Evolutionary conservation across 805 yeast species (phyloP).

Genomic region (Cyberlindnera americana): DNA sequence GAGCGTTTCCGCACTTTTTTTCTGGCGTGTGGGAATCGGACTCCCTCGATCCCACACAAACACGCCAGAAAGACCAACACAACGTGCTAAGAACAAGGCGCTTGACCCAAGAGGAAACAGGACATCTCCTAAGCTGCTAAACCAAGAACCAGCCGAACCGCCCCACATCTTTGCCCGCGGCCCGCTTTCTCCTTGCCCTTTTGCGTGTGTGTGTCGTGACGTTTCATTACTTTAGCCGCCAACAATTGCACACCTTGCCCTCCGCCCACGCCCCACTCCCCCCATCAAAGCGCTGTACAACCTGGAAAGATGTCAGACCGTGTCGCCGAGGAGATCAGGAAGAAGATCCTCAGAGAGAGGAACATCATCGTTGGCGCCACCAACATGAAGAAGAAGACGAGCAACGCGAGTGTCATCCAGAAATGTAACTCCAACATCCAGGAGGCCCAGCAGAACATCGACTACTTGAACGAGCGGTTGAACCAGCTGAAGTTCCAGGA

Average conservation of each 20-base stretch:
- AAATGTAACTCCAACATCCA: slow-evolving; percentile 86
- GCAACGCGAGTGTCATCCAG: slow-evolving; percentile 79
- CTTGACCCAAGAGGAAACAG: too few relatives aligned
- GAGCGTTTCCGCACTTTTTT: background rate
- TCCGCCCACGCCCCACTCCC: background rate
- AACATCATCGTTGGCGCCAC: slow-evolving; percentile 88
- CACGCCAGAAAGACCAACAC: slow-evolving; percentile 8
- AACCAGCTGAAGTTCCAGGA: slow-evolving; percentile 45
- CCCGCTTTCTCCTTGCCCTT: too few relatives aligned
- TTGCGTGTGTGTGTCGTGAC: too few relatives aligned
- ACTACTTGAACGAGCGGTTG: slow-evolving; percentile 77
- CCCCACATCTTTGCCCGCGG: too few relatives aligned
- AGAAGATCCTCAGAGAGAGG: slow-evolving; percentile 83
- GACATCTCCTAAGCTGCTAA: too few relatives aligned
- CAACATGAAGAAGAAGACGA: slow-evolving; percentile 71
- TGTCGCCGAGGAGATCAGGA: slow-evolving; percentile 63
- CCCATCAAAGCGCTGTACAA: too few relatives aligned
- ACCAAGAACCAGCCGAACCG: too few relatives aligned
- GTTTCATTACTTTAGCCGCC: too few relatives aligned
- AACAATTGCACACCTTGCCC: too few relatives aligned
- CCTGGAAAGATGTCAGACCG: slow-evolving; percentile 36
- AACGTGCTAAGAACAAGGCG: too few relatives aligned
- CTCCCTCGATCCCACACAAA: slow-evolving; percentile 6
- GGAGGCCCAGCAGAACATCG: slow-evolving; percentile 89
- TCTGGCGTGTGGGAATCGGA: background rate